Percentiles rank a stretch among this genome's conserved stretches.
These are phyloP conservation scores for Bassia scoparia DNA, from an alignment of 148 eudicot species.

Conservation along the genomic window DNA sequence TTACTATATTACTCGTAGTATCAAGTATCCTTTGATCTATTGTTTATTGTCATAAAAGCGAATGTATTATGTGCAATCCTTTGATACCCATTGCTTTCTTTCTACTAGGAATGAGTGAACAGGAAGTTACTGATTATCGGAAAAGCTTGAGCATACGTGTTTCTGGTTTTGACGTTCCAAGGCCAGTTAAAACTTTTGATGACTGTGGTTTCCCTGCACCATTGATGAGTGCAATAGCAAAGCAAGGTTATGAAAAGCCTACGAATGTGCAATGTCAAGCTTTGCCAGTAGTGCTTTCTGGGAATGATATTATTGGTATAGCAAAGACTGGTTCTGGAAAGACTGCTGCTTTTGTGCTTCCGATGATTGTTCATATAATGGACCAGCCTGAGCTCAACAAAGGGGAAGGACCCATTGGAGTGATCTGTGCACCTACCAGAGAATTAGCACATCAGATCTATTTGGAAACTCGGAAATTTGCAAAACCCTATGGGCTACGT, in stretches of 20 bases:
- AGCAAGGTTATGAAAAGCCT: slow-evolving; percentile 93
- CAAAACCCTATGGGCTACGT: slow-evolving; percentile 71
- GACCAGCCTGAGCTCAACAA: slow-evolving; percentile 91
- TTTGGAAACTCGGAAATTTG: slow-evolving; percentile 88
- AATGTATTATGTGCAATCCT: too few species aligned
- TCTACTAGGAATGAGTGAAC: slow-evolving; percentile 79
- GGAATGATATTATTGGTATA: slow-evolving; percentile 87
- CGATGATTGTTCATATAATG: slow-evolving; percentile 97
- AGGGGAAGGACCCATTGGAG: slow-evolving; percentile 97
- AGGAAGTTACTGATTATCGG: slow-evolving; percentile 74
- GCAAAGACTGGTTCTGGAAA: slow-evolving; percentile 99
- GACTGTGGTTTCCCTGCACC: slow-evolving; percentile 78
- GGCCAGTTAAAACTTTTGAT: slow-evolving; percentile 83
- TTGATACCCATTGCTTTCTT: not conserved
- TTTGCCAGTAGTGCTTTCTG: slow-evolving; percentile 83
- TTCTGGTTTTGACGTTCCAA: slow-evolving; percentile 93
- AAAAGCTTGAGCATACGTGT: slow-evolving; percentile 76
- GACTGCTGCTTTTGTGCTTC: slow-evolving; percentile 97
- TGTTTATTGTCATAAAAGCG: too few species aligned
- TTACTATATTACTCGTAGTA: not conserved
- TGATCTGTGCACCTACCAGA: slow-evolving; percentile 96
- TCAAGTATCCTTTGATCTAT: too few species aligned
- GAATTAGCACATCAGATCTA: slow-evolving; percentile 97
- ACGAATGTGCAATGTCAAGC: slow-evolving; percentile 97
- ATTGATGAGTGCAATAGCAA: slow-evolving; percentile 67